A percentile compares a stretch with the other conserved stretches of the same genome.
Conservation (phyloP, 1,284 basidiomycete genomes). For the Boletus semigastroideus region DNA sequence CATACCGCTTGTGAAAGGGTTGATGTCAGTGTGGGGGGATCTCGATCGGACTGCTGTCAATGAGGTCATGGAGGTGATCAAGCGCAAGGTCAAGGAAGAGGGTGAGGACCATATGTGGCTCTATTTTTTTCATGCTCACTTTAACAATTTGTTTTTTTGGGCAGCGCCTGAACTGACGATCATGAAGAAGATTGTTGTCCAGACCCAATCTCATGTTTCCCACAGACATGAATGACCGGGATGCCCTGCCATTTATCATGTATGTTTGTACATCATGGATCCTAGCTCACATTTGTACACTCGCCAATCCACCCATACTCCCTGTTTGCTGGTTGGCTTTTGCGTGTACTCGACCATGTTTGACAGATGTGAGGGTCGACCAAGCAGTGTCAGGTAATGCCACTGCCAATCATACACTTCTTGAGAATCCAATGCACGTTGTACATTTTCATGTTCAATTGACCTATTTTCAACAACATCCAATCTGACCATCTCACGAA, state of each 20-base stretch:
- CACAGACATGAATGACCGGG: constrained; percentile 34
- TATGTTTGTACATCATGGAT: no score
- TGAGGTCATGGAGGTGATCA: constrained; percentile 94
- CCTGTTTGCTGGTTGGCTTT: no score
- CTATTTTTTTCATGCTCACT: constrained; percentile 9
- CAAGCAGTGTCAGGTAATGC: no score
- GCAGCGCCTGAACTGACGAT: constrained; percentile 76
- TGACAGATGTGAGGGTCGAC: no score
- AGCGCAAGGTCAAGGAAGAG: constrained; percentile 90
- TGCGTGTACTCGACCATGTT: no score
- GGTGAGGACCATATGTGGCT: constrained; percentile 65
- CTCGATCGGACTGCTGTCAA: constrained; percentile 84
- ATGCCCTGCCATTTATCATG: not conserved
- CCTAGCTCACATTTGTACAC: no score
- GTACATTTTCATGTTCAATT: no score
- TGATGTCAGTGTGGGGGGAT: constrained; percentile 90
- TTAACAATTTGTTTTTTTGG: not conserved
- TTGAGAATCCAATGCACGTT: no score
- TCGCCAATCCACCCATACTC: no score
- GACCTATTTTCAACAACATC: no score
- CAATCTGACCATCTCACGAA: no score
- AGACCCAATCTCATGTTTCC: constrained; percentile 71
- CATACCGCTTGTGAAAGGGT: constrained; percentile 84
- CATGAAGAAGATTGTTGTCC: constrained; percentile 82
- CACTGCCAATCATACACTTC: no score